A percentile compares a stretch with the other conserved stretches of the same genome.
These are phyloP conservation scores for Picochlorum sp. DNA, from an alignment of 139 green algal species.

Conservation along the genomic window DNA sequence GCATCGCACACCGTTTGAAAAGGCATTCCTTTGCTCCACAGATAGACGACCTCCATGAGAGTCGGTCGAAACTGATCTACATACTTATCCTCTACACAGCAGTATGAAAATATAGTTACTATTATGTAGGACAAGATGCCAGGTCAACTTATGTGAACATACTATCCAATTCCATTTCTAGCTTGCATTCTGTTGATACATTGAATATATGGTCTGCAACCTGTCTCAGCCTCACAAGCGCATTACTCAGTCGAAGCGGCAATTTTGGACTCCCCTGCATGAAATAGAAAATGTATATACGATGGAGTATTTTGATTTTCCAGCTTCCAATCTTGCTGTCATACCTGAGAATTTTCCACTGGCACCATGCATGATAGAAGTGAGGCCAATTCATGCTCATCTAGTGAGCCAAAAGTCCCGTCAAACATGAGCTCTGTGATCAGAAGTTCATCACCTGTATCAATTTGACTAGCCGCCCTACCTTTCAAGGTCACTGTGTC, in stretches of 20 bases:
- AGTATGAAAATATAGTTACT: conserved; percentile 28
- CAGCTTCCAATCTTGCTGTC: not conserved
- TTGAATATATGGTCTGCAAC: conserved; percentile 43
- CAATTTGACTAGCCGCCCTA: conserved; percentile 42
- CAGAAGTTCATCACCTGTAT: conserved; percentile 66
- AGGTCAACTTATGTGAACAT: conserved; percentile 43
- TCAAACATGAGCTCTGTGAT: conserved; percentile 70
- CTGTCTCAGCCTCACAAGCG: conserved; percentile 38
- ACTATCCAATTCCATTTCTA: conserved; percentile 39
- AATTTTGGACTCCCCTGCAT: conserved; percentile 34
- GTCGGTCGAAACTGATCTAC: conserved; percentile 58
- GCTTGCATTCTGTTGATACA: conserved; percentile 53
- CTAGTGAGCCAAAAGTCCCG: conserved; percentile 57
- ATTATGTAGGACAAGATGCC: not conserved
- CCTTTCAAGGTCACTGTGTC: conserved; percentile 68
- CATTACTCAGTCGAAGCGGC: conserved; percentile 35
- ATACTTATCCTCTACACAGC: conserved; percentile 46
- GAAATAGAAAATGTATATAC: no score
- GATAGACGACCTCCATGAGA: conserved; percentile 62
- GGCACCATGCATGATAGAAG: conserved; percentile 66
- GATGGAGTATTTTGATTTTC: conserved; percentile 24
- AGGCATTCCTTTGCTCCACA: conserved; percentile 48
- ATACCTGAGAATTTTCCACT: conserved; percentile 54
- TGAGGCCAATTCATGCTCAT: conserved; percentile 45
- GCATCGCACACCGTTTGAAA: conserved; percentile 47